These are phyloP conservation scores for Ceratobasidium sp. DNA, from an alignment of 1,284 basidiomycete species.

Conservation along the genomic window DNA sequence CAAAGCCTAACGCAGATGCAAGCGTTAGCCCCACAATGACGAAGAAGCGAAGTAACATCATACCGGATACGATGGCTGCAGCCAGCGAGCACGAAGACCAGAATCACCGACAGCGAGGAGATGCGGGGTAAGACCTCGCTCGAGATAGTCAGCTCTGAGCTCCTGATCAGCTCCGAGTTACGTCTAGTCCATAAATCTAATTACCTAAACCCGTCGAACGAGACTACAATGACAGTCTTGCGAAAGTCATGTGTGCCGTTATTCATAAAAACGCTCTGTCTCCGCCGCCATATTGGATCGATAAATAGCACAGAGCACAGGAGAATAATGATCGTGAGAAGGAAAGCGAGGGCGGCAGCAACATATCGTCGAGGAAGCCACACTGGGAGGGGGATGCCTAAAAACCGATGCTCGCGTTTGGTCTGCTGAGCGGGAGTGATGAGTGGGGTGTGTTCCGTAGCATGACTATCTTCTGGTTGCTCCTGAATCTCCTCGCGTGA, in stretches of 20 bases:
- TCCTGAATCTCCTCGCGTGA: conserved; percentile 9
- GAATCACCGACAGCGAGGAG: conserved; percentile 79
- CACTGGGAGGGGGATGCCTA: conserved; percentile 17
- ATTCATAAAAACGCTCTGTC: conserved; percentile 31
- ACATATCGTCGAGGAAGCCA: conserved; percentile 36
- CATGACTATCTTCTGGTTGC: background rate
- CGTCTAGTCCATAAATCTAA: too few species aligned
- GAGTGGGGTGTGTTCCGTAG: conserved; percentile 19
- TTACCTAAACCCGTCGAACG: conserved; percentile 85
- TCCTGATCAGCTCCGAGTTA: conserved; percentile 4
- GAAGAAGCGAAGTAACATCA: conserved; percentile 38
- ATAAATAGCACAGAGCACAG: conserved; percentile 25
- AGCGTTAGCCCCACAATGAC: background rate
- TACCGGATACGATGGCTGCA: conserved; percentile 88
- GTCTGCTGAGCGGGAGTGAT: conserved; percentile 6
- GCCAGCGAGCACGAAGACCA: conserved; percentile 83
- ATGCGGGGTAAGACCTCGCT: conserved; percentile 82
- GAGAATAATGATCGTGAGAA: conserved; percentile 4
- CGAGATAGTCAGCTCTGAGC: conserved; percentile 81
- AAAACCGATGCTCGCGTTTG: conserved; percentile 14
- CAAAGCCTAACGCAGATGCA: conserved; percentile 66
- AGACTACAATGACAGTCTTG: conserved; percentile 83
- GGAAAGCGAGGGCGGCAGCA: conserved; percentile 21
- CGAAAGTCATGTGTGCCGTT: conserved; percentile 83
- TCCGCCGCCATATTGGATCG: conserved; percentile 33